A percentile compares a stretch with the other conserved stretches of the same genome.
phyloP scores from a whole-genome alignment of 2,329 filamentous ascomycete species.

The Aureobasidium mangrovei region DNA sequence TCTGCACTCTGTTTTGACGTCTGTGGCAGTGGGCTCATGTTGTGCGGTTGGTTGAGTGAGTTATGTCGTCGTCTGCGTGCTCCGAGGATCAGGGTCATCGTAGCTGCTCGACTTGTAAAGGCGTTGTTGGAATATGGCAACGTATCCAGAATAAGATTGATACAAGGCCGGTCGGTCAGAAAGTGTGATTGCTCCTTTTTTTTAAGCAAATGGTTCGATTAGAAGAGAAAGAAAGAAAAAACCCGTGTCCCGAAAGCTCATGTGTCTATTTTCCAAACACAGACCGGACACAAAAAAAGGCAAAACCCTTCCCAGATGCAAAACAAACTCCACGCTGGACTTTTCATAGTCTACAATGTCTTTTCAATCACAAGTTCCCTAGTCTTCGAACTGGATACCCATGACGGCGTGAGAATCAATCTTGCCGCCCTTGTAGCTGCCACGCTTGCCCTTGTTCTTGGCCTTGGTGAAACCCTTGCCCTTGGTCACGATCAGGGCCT shows the following conservation, averaged over 20 bases:
- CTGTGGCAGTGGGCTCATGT: no score
- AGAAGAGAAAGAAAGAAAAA: no score
- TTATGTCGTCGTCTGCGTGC: no score
- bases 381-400: constrained; percentile 92
- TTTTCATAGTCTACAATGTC: neutral
- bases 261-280: neutral
- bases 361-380: constrained; percentile 10
- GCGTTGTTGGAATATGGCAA: no score
- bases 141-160: no score
- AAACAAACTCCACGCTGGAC: constrained; percentile 7
- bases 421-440: constrained; percentile 77
- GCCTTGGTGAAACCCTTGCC: constrained; percentile 99
- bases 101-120: no score
- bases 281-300: neutral
- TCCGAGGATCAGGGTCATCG: no score
- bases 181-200: no score
- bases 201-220: no score
- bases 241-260: neutral
- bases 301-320: neutral
- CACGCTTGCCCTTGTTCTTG: constrained; percentile 77
- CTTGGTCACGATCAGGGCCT: constrained; percentile 80
- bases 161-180: no score
- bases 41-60: no score
- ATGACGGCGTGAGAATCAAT: constrained; percentile 73
- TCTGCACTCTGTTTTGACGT: no score